These are phyloP conservation scores for Aspergillus carlsbadensis DNA, from an alignment of 495 filamentous ascomycete genomes.

Conservation along the genomic window DNA sequence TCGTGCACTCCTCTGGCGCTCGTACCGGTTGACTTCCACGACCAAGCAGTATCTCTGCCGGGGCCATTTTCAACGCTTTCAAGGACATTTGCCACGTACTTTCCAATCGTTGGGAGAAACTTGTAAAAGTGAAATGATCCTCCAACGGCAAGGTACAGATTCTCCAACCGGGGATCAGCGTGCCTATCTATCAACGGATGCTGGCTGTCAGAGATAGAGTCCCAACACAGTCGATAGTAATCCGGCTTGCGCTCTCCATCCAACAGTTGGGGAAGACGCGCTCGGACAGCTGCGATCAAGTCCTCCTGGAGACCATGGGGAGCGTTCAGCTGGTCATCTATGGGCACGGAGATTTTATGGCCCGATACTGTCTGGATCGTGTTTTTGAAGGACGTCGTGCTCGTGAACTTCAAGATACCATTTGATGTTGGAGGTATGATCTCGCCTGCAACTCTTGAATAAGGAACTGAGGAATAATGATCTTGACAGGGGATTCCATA, in stretches of 20 bases:
- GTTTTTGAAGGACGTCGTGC: conserved; percentile 32
- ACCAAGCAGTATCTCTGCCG: conserved; percentile 31
- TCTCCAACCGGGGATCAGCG: conserved; percentile 27
- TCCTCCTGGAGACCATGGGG: conserved; percentile 16
- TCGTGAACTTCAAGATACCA: conserved; percentile 38
- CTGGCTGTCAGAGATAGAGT: conserved; percentile 38
- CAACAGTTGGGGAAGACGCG: conserved; percentile 21
- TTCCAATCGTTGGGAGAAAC: conserved; percentile 57
- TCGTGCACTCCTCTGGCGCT: conserved; percentile 11
- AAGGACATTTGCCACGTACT: conserved; percentile 55
- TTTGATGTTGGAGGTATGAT: conserved; percentile 32
- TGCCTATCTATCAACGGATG: conserved; percentile 55
- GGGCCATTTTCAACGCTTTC: conserved; percentile 26
- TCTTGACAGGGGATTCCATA: neutral
- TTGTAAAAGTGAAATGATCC: conserved; percentile 55
- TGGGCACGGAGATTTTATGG: conserved; percentile 31
- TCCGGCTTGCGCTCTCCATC: conserved; percentile 23
- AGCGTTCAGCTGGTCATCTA: conserved; percentile 16
- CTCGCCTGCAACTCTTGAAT: conserved; percentile 20
- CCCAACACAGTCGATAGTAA: conserved; percentile 32
- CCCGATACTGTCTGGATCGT: conserved; percentile 28
- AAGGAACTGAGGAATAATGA: neutral
- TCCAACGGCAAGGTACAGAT: conserved; percentile 47
- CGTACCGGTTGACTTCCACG: conserved; percentile 24
- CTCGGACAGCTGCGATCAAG: conserved; percentile 12